Percentiles rank a stretch among this genome's conserved stretches.
Evolutionary conservation across 192 early-diverging fungal species (phyloP).

Genomic region (Spizellomyces punctatus): DNA sequence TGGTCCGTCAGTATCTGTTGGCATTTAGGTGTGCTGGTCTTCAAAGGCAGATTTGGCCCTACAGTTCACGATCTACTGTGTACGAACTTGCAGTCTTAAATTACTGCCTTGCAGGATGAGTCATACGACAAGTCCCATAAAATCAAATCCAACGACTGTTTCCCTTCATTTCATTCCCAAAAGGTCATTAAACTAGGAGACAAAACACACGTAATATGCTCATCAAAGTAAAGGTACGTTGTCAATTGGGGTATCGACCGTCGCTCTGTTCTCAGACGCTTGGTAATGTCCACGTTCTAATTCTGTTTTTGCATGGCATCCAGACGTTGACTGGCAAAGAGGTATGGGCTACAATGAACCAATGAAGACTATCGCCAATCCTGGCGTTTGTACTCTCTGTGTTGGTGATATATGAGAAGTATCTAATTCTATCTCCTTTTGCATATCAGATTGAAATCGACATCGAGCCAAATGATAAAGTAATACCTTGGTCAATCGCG

Average conservation of each 20-base stretch:
- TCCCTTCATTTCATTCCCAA: no score
- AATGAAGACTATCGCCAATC: background rate
- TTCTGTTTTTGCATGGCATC: background rate
- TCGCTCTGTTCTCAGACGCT: background rate
- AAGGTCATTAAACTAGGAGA: background rate
- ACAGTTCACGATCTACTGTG: no score
- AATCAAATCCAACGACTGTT: no score
- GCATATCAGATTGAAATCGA: constrained; percentile 81
- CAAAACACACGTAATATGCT: constrained; percentile 54
- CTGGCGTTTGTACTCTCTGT: no score
- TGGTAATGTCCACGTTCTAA: background rate
- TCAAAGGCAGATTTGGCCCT: no score
- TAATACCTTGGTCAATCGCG: constrained; percentile 9
- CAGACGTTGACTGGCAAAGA: constrained; percentile 88
- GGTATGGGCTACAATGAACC: constrained; percentile 42
- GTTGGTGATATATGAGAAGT: no score
- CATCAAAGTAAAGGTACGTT: constrained; percentile 75
- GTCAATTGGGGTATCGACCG: background rate
- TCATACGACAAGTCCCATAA: no score
- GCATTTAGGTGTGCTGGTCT: no score
- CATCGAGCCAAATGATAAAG: constrained; percentile 77
- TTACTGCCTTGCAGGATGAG: no score
- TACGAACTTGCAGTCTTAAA: no score
- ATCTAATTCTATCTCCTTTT: background rate
- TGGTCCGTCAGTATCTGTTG: no score